phyloP scores from a whole-genome alignment of 345 rosid genomes.

The Erysimum cheiranthoides region DNA sequence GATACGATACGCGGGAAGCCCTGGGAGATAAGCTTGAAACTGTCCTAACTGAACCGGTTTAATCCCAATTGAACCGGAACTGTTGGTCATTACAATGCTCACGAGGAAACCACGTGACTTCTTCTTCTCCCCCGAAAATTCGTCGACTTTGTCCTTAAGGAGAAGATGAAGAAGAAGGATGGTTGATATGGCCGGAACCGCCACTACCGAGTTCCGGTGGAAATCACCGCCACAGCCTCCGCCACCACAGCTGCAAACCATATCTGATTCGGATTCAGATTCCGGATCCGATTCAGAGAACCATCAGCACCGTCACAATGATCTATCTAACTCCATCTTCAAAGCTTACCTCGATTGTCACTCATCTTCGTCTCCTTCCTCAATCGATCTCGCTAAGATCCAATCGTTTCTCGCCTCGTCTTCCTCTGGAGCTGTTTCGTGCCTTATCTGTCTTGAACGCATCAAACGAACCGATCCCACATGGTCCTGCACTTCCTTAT shows the following conservation, averaged over 20 bases:
- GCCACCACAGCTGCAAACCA: neutral
- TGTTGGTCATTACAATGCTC: conserved; percentile 23
- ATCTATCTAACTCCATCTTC: conserved; percentile 80
- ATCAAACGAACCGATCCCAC: conserved; percentile 79
- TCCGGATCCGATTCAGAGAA: conserved; percentile 49
- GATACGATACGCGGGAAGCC: conserved; percentile 7
- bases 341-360: conserved; percentile 76
- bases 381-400: conserved; percentile 79
- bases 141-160: neutral
- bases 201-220: conserved; percentile 40
- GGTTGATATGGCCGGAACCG: conserved; percentile 49
- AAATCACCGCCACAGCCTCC: conserved; percentile 43
- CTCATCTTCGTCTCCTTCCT: conserved; percentile 52
- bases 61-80: conserved; percentile 9
- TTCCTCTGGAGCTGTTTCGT: conserved; percentile 84
- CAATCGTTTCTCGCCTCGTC: conserved; percentile 84
- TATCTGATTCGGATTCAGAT: conserved; percentile 66
- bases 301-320: conserved; percentile 48
- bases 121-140: neutral
- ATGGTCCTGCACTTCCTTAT: conserved; percentile 83
- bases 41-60: conserved; percentile 20
- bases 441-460: conserved; percentile 91
- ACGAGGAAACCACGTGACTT: conserved; percentile 29
- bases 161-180: conserved; percentile 2
- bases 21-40: neutral